Evolutionary conservation across 139 green algal genomes (phyloP).

Genomic region (Asterochloris erici): DNA sequence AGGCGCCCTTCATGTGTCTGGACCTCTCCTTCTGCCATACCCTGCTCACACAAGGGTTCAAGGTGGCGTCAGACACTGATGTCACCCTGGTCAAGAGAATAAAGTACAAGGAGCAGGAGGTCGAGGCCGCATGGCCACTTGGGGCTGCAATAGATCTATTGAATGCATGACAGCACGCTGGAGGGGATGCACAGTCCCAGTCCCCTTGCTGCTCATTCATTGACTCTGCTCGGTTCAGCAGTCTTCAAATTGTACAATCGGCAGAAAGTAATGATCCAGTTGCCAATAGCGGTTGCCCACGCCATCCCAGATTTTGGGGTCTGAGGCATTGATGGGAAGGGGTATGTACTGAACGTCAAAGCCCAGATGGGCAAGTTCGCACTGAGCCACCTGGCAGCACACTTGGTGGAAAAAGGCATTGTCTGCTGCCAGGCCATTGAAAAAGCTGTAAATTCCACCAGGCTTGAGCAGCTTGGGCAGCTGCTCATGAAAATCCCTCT

Average conservation of each 20-base stretch:
- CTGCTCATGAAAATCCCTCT: constrained; percentile 77
- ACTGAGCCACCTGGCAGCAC: constrained; percentile 54
- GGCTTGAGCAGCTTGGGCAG: constrained; percentile 71
- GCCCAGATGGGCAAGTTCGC: constrained; percentile 57
- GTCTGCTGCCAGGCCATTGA: constrained; percentile 85
- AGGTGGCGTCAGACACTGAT: constrained; percentile 34
- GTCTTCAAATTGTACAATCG: not conserved
- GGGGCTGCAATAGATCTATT: constrained; percentile 83
- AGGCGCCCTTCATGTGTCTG: constrained; percentile 88
- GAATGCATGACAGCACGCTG: not conserved
- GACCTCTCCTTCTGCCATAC: constrained; percentile 85
- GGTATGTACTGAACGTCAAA: constrained; percentile 63
- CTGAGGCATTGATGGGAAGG: constrained; percentile 61
- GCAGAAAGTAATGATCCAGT: constrained; percentile 2
- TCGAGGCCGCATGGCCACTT: constrained; percentile 90
- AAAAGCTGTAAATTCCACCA: constrained; percentile 90
- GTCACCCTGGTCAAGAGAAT: constrained; percentile 69
- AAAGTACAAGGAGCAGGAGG: constrained; percentile 75
- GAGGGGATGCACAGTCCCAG: too few species aligned
- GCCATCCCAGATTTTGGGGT: constrained; percentile 13
- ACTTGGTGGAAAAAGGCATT: constrained; percentile 89
- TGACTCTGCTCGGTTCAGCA: not conserved
- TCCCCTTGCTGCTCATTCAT: not conserved
- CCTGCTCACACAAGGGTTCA: constrained; percentile 87
- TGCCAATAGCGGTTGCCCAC: constrained; percentile 10